Evolutionary conservation across 108 stramenopile species (phyloP), one percentile per base, ranked within the genome.

Genomic region (Nannochloropsis salina): DNA sequence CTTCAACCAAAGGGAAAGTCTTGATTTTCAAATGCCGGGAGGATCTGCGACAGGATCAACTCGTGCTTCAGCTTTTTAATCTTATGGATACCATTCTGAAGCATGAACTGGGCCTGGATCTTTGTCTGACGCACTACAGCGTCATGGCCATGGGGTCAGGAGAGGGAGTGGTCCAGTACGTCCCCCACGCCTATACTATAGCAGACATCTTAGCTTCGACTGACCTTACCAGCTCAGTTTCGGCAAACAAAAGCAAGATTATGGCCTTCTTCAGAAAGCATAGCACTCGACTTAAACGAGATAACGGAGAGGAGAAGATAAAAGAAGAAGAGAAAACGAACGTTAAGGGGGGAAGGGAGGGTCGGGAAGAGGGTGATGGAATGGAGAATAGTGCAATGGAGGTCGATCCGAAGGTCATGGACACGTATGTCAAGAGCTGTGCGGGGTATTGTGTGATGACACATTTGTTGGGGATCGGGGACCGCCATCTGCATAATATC

Each of bases 401-500:
- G 31, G 83, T 87, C 74, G 79, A 80, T 80, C 80, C 80, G 43
- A 80, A 87, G 43, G 84, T 87, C 40, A 44, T 87, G 31, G 86
- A 90, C 45, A 84, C 84, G 86, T 90, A 86, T 80, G 84, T 80
- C 79, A 84, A 81, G 15, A 82, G 84, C 31, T 86, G 87, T 41
- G 93, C 93, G 9, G 93, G 92, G 44, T 92, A 93, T 91, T 92
- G 92, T 84, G 93, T 93, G 44, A 92, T 92, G 82, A 92, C 92
- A 1, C 92, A 92, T 51, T 92, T 93, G 80, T 87, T 93, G 79
- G 93, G 93, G 2, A 85, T 93, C 44, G 93, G 93, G 41, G 93
- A 93, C 84, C 84, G 93, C 41, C 93, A 93, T 84, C 83, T 95
- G 93, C 92, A 93, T 84, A 93, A 93, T 90, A 85, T 92, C 82